Base-by-base conservation (phyloP, 768 basidiomycete species). In the Pholiota microspora region DNA sequence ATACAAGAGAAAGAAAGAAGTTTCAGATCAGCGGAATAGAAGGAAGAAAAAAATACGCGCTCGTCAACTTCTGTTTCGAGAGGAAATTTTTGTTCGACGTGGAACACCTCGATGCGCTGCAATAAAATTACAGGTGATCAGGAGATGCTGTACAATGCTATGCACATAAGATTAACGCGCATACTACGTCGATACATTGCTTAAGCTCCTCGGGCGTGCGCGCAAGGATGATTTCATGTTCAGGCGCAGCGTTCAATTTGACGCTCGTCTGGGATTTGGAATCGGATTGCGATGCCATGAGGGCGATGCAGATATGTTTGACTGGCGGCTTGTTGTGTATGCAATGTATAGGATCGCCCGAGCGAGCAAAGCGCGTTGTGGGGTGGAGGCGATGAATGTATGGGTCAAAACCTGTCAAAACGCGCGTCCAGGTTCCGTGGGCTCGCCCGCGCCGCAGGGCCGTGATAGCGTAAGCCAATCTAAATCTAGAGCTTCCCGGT, bases 31-130 rank as follows among this genome's bases (percentile, higher is more conserved):
- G 23, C 4, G 16, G n/a, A 5, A 23, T 3, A 7, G 40, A 42
- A 23, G 40, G 23, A 7, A 46, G 16, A 12, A 36, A 40, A 28
- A 52, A 42, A 51, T 49, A 70, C 72, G 69, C 71, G 88, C 90
- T 81, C 77, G 70, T 94, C 92, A 60, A 87, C 75, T 69, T 94
- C 92, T 7, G 74, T 76, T 47, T 91, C 88, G 18, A 88, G 71
- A 42, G 88, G 78, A 63, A 92, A 94, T 35, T 75, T 74, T 70
- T 91, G 87, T 67, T 89, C 85, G 61, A 71, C 69, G 60, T 79
- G 74, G 67, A 88, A 88, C 53, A 88, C 84, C 29, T 71, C 71
- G 53, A 82, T 76, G 56, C 82, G 70, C 71, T 76, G 57, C 4
- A 28, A 27, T 21, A 23, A 54, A 29, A 8, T 27, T 25, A 21